Conservation (phyloP, 2,329 filamentous ascomycete genomes). For the Colletotrichum melonis region DNA sequence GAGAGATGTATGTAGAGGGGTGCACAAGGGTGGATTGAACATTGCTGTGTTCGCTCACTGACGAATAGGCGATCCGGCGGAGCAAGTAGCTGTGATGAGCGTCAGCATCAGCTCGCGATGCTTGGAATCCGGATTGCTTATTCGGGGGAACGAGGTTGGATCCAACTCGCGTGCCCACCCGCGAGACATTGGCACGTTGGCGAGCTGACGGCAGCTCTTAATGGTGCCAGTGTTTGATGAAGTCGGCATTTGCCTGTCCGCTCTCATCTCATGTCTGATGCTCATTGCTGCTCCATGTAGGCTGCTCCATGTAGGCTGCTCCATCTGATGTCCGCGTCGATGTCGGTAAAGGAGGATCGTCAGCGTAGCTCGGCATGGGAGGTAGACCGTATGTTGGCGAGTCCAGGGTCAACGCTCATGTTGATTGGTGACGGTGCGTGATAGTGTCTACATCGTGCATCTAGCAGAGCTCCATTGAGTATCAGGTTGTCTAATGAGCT, state of each 20-base stretch:
- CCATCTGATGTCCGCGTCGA: constrained; percentile 4
- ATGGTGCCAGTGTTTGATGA: constrained; percentile 23
- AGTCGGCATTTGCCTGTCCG: constrained; percentile 6
- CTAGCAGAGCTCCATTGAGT: background rate
- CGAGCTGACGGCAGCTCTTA: background rate
- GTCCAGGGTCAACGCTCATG: background rate
- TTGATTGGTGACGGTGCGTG: background rate
- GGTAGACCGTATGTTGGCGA: background rate
- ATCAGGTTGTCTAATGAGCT: constrained; percentile 13
- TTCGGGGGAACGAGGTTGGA: background rate
- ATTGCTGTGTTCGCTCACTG: background rate
- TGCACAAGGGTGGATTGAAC: background rate
- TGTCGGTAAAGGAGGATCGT: background rate
- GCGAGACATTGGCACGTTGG: background rate
- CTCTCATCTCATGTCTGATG: constrained; percentile 16
- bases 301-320: constrained; percentile 14
- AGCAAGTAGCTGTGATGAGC: background rate
- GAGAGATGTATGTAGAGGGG: background rate
- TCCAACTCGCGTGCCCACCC: background rate
- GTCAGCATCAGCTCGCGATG: constrained; percentile 19
- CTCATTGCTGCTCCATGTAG: constrained; percentile 4
- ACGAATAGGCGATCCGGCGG: constrained; percentile 8
- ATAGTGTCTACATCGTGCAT: background rate
- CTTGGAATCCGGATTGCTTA: background rate
- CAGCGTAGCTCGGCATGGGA: background rate